phyloP scores from a whole-genome alignment of 202 grass and related monocot species.

The Zizania palustris region DNA sequence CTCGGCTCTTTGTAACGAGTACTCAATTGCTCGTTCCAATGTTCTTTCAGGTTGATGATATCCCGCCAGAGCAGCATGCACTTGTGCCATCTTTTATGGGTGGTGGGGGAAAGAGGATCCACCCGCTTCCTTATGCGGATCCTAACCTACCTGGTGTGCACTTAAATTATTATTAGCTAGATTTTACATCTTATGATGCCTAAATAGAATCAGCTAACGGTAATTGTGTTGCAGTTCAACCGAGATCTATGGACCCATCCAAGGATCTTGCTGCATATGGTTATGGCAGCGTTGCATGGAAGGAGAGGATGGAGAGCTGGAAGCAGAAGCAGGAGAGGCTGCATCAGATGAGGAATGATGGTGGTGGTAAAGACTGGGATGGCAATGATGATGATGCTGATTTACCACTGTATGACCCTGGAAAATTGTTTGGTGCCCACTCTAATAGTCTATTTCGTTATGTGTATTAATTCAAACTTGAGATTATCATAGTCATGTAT shows the following conservation, averaged over 20 bases:
- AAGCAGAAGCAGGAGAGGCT: slow-evolving; percentile 91
- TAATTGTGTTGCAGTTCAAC: slow-evolving; percentile 60
- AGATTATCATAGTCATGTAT: neutral
- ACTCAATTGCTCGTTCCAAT: slow-evolving; percentile 15
- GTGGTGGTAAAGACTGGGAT: slow-evolving; percentile 56
- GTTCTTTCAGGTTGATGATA: slow-evolving; percentile 63
- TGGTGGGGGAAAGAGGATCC: slow-evolving; percentile 76
- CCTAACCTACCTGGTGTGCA: slow-evolving; percentile 68
- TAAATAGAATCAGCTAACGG: neutral
- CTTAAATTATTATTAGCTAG: neutral
- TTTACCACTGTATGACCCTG: slow-evolving; percentile 63
- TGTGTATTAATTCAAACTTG: neutral
- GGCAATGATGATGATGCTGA: slow-evolving; percentile 59
- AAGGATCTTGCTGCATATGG: slow-evolving; percentile 88
- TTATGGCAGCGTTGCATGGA: slow-evolving; percentile 87
- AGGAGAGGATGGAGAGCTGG: slow-evolving; percentile 94
- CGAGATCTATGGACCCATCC: slow-evolving; percentile 91
- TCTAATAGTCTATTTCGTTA: neutral
- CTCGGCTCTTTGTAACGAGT: neutral
- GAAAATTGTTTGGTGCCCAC: slow-evolving; percentile 6
- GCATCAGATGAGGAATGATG: slow-evolving; percentile 55
- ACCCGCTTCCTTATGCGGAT: slow-evolving; percentile 78
- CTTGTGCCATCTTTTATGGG: slow-evolving; percentile 80
- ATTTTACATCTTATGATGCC: neutral
- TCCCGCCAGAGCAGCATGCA: slow-evolving; percentile 89